phyloP scores from a whole-genome alignment of 2,329 filamentous ascomycete genomes.

The Amphichorda felina region DNA sequence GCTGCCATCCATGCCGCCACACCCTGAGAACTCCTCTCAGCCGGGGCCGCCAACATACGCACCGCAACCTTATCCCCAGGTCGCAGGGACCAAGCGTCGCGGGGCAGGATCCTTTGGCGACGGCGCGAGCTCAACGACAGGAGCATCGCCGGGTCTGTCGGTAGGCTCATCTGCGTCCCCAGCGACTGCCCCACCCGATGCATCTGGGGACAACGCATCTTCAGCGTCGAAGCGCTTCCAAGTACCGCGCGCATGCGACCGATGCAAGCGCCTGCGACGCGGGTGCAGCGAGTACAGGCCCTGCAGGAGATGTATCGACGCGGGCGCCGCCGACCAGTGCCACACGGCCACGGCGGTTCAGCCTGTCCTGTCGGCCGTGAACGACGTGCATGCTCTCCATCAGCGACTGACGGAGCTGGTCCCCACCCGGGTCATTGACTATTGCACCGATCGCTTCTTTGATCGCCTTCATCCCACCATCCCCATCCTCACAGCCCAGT shows the following conservation, averaged over 20 bases:
- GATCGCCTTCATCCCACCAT: slow-evolving; percentile 27
- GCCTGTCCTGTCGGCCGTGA: not conserved
- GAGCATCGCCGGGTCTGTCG: not conserved
- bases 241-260: slow-evolving; percentile 28
- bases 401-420: slow-evolving; percentile 14
- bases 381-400: not conserved
- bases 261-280: slow-evolving; percentile 28
- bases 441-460: slow-evolving; percentile 27
- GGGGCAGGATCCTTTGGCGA: not conserved
- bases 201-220: not conserved
- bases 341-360: slow-evolving; percentile 2
- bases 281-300: slow-evolving; percentile 31
- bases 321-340: slow-evolving; percentile 26
- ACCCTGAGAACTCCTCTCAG: too few relatives aligned
- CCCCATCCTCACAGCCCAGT: slow-evolving; percentile 26
- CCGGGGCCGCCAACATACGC: too few relatives aligned
- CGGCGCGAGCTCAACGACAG: not conserved
- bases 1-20: too few relatives aligned
- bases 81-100: too few relatives aligned
- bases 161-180: not conserved
- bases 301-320: slow-evolving; percentile 27
- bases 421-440: slow-evolving; percentile 18
- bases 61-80: too few relatives aligned
- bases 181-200: not conserved
- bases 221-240: slow-evolving; percentile 21